Evolutionary conservation across 805 yeast genomes (phyloP).

Genomic region (Yarrowia sp.): DNA sequence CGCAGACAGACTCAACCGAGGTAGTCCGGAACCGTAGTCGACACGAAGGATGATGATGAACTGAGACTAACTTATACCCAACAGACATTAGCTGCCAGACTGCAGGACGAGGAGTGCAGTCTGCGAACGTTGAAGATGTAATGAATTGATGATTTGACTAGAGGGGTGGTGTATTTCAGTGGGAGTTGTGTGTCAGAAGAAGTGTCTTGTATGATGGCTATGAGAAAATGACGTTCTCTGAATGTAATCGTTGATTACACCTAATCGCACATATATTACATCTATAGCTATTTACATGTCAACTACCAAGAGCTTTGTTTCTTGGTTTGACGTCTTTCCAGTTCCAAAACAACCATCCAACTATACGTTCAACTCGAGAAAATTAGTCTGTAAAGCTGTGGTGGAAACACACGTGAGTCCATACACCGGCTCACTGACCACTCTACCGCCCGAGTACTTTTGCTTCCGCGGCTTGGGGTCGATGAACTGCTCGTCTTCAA

Average conservation of each 20-base stretch:
- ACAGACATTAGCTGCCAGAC: background rate
- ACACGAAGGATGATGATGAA: background rate
- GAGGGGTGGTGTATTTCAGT: too few relatives aligned
- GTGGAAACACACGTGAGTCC: constrained; percentile 11
- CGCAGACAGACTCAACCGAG: constrained; percentile 19
- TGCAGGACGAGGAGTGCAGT: background rate
- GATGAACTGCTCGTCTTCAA: background rate
- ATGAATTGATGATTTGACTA: constrained; percentile 22
- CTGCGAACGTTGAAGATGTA: constrained; percentile 19
- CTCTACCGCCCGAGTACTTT: constrained; percentile 7
- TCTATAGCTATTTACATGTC: background rate
- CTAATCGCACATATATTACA: background rate
- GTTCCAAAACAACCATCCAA: too few relatives aligned
- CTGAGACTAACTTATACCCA: background rate
- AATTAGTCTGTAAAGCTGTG: background rate
- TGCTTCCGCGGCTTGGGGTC: background rate
- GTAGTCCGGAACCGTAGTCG: constrained; percentile 8
- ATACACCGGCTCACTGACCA: background rate
- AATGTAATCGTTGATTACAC: too few relatives aligned
- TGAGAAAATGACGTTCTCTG: too few relatives aligned
- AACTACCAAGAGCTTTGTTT: too few relatives aligned
- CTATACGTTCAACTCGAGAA: constrained; percentile 8
- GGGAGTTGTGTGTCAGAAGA: too few relatives aligned
- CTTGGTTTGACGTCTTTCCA: too few relatives aligned
- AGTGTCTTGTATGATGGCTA: too few relatives aligned